phyloP scores from a whole-genome alignment of 2,329 filamentous ascomycete genomes.

The Fusarium annulatum region DNA sequence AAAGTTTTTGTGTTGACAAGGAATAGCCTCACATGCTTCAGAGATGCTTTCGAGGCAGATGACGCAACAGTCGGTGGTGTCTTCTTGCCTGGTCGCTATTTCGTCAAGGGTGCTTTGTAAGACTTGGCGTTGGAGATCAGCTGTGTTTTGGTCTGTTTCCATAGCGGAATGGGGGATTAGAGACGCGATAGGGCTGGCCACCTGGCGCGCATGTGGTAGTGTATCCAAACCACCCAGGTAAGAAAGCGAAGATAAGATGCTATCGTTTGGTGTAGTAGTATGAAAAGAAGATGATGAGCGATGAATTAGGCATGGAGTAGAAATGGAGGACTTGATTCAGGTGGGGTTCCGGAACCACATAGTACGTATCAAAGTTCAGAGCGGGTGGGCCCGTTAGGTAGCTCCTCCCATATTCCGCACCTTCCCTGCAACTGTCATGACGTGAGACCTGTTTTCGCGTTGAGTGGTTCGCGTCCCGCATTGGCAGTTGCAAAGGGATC shows the following conservation, averaged over 20 bases:
- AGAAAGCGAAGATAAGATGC: neutral
- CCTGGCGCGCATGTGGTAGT: neutral
- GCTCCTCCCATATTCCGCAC: neutral
- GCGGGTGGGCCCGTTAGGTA: conserved; percentile 13
- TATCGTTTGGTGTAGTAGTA: neutral
- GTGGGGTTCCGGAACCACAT: neutral
- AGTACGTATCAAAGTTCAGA: neutral
- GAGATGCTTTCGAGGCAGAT: conserved; percentile 85
- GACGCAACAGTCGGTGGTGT: conserved; percentile 70
- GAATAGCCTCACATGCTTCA: conserved; percentile 76
- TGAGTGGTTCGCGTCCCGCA: conserved; percentile 40
- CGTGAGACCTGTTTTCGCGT: conserved; percentile 38
- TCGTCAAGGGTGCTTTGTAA: conserved; percentile 59
- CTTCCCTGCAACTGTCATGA: conserved; percentile 33
- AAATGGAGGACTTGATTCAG: neutral
- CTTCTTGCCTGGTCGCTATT: conserved; percentile 46
- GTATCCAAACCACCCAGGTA: neutral
- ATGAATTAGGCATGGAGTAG: neutral
- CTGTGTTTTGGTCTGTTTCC: conserved; percentile 40
- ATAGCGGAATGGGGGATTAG: neutral
- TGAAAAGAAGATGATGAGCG: conserved; percentile 1
- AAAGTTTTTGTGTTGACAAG: conserved; percentile 84
- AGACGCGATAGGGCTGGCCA: neutral
- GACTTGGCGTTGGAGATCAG: conserved; percentile 54
- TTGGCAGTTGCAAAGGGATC: neutral